Evolutionary conservation across 140 eudicot species (phyloP).

Genomic region (Oenanthe javanica): DNA sequence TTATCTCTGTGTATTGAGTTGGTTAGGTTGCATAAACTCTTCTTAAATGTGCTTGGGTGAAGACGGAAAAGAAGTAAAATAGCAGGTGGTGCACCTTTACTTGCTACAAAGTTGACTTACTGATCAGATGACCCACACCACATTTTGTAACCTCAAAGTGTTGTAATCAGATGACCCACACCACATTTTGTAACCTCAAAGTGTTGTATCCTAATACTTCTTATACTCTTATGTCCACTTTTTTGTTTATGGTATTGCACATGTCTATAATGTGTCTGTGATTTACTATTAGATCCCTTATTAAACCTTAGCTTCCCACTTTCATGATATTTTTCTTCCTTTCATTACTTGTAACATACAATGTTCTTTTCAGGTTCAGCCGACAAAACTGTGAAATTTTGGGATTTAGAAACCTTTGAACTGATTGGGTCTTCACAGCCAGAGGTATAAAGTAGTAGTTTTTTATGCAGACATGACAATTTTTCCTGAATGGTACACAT

Average conservation of each 20-base stretch:
- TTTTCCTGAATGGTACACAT: background rate
- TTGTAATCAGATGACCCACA: background rate
- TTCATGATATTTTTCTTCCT: background rate
- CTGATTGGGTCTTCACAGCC: conserved; percentile 92
- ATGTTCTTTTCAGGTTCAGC: conserved; percentile 69
- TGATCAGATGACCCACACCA: background rate
- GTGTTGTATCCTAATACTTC: background rate
- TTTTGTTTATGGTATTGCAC: background rate
- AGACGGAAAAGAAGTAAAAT: background rate
- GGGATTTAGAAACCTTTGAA: conserved; percentile 99
- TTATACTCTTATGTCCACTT: background rate
- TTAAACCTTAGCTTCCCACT: background rate
- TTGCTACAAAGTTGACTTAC: background rate
- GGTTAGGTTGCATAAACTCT: background rate
- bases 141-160: background rate
- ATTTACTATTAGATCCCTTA: conserved; percentile 3
- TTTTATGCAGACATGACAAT: background rate
- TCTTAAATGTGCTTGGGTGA: background rate
- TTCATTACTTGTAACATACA: background rate
- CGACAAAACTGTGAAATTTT: conserved; percentile 87
- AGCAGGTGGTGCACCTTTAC: background rate
- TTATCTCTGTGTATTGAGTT: background rate
- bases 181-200: background rate
- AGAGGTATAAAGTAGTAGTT: conserved; percentile 42
- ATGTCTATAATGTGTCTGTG: background rate